Evolutionary conservation across 108 stramenopile genomes (phyloP), one percentile per base, ranked within the genome.

Genomic region (Pseudonitzschia delicatissima): DNA sequence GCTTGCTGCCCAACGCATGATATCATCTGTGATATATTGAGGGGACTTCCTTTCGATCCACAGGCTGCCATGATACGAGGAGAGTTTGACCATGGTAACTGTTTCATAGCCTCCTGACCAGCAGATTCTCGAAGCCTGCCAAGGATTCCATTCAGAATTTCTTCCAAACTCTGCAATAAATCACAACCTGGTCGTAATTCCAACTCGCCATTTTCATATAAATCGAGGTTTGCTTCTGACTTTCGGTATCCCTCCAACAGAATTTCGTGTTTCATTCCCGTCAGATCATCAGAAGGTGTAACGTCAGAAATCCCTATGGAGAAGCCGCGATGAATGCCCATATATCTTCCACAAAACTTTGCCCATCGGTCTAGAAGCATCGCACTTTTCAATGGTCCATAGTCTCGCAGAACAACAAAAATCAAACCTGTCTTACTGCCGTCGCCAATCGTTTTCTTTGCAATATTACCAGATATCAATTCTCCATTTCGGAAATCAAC

Each of bases 1-100:
- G 93, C 92, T 76, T 99, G 98, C 79, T 99, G 98, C 6, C 98
- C 98, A 23, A 99, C 92, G 83, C 97, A 98, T 13, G 97, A 95
- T 65, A 97, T 96, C 98, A 99, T 99, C 78, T 99, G 98, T n/a
- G 96, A 97, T 61, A 99, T 96, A 68, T 99, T 99, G 36, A 99
- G 69, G 6, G 94, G 86, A 58, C 94, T 94, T 8, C 98, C 98
- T 87, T 99, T 99, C 8, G 96, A 94, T n/a, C 98, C 98, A 73
- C 97, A 98, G 42, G 96, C 93, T 17, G 98, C 97, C 96, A 97
- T 98, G 60, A 95, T 97, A 37, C 96, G 84, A 6, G 96, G 97
- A 2, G 89, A 72, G 62, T 93, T 93, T 21, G 88, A 78, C 90
- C 94, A 91, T 36, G 78, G 78, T 48, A 98, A 79, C 20, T 87